Evolutionary conservation across 164 flowering plant genomes (phyloP).

Genomic region (Vitis labrusca): DNA sequence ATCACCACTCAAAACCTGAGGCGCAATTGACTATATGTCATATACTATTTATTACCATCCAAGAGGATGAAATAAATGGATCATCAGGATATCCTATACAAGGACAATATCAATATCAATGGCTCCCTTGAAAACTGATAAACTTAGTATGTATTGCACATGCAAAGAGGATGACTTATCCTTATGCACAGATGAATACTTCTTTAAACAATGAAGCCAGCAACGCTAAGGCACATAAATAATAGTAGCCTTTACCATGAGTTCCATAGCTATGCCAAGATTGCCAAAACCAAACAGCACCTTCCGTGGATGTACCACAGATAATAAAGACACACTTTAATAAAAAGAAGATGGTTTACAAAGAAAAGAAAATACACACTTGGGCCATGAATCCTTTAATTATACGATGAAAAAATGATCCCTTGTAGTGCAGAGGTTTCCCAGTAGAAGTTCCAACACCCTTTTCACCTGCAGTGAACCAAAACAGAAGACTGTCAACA

Average conservation of each 20-base stretch:
- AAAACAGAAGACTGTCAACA: conserved; percentile 13
- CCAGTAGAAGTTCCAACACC: conserved; percentile 68
- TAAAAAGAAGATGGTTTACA: background rate
- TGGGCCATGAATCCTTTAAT: conserved; percentile 89
- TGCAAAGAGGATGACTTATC: background rate
- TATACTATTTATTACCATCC: background rate
- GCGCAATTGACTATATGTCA: background rate
- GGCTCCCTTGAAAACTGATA: background rate
- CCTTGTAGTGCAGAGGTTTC: conserved; percentile 75
- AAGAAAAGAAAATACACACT: conserved; percentile 36
- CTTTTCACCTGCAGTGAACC: conserved; percentile 65
- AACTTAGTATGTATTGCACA: background rate
- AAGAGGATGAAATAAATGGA: background rate
- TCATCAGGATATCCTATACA: background rate
- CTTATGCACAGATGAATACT: background rate
- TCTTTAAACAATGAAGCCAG: background rate
- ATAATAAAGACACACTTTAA: background rate
- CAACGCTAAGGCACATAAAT: background rate
- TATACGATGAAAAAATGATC: conserved; percentile 71
- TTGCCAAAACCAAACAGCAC: background rate
- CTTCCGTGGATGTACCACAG: background rate
- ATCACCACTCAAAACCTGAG: background rate
- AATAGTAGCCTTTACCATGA: background rate
- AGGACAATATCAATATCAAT: background rate
- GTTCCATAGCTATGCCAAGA: background rate